These are phyloP conservation scores for Pseudogymnoascus sp. DNA, from an alignment of 2,329 filamentous ascomycete species.

Conservation along the genomic window DNA sequence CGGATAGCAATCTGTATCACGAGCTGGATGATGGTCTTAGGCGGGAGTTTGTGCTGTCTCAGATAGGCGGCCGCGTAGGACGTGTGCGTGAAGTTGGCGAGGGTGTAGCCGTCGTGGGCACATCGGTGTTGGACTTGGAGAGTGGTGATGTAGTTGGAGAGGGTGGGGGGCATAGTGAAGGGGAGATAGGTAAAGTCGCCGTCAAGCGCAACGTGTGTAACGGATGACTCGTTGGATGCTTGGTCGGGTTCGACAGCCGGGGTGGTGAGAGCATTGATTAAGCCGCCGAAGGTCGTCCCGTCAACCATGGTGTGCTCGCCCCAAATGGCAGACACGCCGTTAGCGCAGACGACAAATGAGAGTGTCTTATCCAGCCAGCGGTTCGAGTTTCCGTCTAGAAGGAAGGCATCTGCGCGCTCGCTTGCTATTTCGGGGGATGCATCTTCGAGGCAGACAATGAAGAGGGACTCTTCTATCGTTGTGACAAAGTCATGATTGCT, in stretches of 20 bases:
- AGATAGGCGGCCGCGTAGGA: conserved; percentile 93
- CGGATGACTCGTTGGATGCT: conserved; percentile 54
- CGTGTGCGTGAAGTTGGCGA: conserved; percentile 79
- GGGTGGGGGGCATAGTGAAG: conserved; percentile 50
- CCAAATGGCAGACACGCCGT: conserved; percentile 94
- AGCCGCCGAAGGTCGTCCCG: conserved; percentile 88
- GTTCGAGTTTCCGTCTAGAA: conserved; percentile 94
- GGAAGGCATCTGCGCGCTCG: conserved; percentile 92
- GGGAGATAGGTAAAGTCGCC: conserved; percentile 42
- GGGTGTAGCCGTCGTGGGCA: conserved; percentile 68
- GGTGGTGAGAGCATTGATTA: conserved; percentile 84
- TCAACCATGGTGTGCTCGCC: conserved; percentile 99
- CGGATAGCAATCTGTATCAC: conserved; percentile 95
- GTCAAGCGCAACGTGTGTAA: background rate
- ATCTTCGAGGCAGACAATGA: conserved; percentile 89
- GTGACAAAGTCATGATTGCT: conserved; percentile 17
- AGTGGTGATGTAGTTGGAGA: conserved; percentile 70
- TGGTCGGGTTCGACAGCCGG: conserved; percentile 71
- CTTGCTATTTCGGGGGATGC: conserved; percentile 85
- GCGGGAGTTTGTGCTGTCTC: conserved; percentile 98
- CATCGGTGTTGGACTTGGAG: conserved; percentile 70
- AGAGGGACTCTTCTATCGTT: conserved; percentile 33
- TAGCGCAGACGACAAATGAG: conserved; percentile 97
- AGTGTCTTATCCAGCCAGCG: conserved; percentile 97
- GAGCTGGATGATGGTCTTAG: conserved; percentile 97